Base-by-base conservation (phyloP, 2,329 filamentous ascomycete genomes). In the Neonectria ditissima region DNA sequence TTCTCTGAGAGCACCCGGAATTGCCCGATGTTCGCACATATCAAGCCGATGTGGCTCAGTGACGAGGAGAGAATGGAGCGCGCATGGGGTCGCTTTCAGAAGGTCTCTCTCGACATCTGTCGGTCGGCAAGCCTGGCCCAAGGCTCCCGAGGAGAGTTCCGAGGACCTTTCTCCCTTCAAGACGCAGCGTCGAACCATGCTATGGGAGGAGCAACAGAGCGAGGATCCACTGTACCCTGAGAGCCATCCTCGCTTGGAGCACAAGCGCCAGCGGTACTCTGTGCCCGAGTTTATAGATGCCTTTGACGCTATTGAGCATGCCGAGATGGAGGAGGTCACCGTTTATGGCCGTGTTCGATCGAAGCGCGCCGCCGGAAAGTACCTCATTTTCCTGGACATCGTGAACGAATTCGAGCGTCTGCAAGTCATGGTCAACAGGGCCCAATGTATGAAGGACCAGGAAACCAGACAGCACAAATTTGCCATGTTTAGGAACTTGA, bases 311-410 rank as follows among this genome's bases (percentile, higher is more conserved):
- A 63, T 64, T 41, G 54, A 69, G 32, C 65, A 70, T 55, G 66
- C 68, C 43, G 76, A 76, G 44, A 66, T 73, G 45, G 63, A 66
- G 26, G 41, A 68, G 41, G 72, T 80, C 52, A 75, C 69, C 20
- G 62, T 80, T 32, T 74, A 72, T 55, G 93, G 94, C 78, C 93
- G 93, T 76, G 85, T 97, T 67, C 84, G 86, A 73, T 89, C 89
- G 50, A 86, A 92, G 75, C 91, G 93, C 66, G 83, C 87, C 51
- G 86, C 89, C 58, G 90, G 94, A 69, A 90, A 88, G 71, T 93
- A 92, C 79, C 88, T 99, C 71, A 83, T 93, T 67, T 99, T 99
- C 78, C 78, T 97, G 69, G 92, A 96, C 79, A 81, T 98, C 53
- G 83, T 89, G 69, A 89, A 93, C 76, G 89, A 93, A 75, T 91